Evolutionary conservation across 305 asterid genomes (phyloP).

Genomic region (Solanum hybrid): DNA sequence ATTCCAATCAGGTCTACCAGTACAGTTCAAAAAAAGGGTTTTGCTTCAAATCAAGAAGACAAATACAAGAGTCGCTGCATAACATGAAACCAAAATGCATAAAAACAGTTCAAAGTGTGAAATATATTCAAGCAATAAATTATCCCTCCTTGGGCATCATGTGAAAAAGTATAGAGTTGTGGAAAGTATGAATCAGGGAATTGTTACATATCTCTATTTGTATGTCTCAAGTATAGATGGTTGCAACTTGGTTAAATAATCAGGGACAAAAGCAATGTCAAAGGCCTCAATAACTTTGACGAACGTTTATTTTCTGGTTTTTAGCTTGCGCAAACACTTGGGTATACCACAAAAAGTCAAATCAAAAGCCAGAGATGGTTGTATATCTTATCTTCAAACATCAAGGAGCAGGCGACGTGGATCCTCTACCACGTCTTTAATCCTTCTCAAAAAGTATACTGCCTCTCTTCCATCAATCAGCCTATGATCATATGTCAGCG

Average conservation of each 20-base stretch:
- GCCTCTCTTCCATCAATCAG: slow-evolving; percentile 99
- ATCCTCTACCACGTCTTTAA: slow-evolving; percentile 96
- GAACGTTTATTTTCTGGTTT: slow-evolving; percentile 8
- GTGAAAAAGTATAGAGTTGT: neutral
- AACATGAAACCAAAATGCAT: neutral
- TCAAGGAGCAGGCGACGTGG: slow-evolving; percentile 91
- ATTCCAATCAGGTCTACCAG: neutral
- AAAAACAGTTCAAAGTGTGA: neutral
- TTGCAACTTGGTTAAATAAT: slow-evolving; percentile 1
- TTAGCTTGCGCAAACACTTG: neutral
- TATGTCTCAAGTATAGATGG: neutral
- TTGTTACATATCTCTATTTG: slow-evolving; percentile 2
- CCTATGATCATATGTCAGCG: slow-evolving; percentile 96
- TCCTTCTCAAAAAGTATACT: slow-evolving; percentile 83
- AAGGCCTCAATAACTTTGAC: slow-evolving; percentile 7
- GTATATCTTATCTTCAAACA: slow-evolving; percentile 34
- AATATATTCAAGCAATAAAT: neutral
- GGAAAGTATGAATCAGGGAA: neutral
- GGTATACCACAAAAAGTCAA: neutral
- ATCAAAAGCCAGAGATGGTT: neutral
- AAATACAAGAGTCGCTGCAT: neutral
- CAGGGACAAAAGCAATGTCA: neutral
- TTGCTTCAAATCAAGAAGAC: neutral
- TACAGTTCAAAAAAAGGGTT: neutral
- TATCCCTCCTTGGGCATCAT: neutral